A percentile compares a stretch with the other conserved stretches of the same genome.
Conservation (phyloP, 768 basidiomycete species). For the Fomitopsis serialis region DNA sequence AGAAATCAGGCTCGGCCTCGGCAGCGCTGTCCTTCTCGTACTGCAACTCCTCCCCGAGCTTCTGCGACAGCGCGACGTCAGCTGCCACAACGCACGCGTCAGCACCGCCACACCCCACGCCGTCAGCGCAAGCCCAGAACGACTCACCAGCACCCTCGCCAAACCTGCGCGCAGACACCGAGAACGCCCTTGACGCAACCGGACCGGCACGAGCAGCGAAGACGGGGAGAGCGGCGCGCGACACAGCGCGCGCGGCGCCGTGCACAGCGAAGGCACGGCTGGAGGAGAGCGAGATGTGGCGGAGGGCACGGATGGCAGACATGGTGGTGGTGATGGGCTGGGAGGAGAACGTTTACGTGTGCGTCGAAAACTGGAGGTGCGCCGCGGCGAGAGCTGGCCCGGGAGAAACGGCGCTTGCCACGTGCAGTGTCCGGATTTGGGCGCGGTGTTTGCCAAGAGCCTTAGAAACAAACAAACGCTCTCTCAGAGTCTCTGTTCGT, state of each 20-base stretch:
- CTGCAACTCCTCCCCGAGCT: constrained; percentile 75
- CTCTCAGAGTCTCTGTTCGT: too few species aligned
- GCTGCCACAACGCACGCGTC: constrained; percentile 34
- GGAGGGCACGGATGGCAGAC: constrained; percentile 60
- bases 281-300: constrained; percentile 46
- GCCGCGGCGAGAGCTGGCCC: too few species aligned
- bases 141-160: constrained; percentile 41
- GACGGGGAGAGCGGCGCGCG: constrained; percentile 19
- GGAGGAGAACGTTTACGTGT: too few species aligned
- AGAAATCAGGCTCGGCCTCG: constrained; percentile 60
- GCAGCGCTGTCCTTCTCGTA: constrained; percentile 69
- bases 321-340: constrained; percentile 27
- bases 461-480: constrained; percentile 19
- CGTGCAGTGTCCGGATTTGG: not conserved
- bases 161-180: constrained; percentile 30
- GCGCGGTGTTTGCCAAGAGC: constrained; percentile 15
- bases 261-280: constrained; percentile 31
- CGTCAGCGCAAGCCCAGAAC: not conserved
- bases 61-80: constrained; percentile 69
- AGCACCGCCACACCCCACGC: not conserved
- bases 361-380: too few species aligned
- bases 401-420: too few species aligned
- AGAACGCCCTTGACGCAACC: constrained; percentile 33
- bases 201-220: constrained; percentile 20
- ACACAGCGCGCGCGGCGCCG: constrained; percentile 13